A percentile compares a stretch with the other conserved stretches of the same genome.
These are phyloP conservation scores for Hordeum marinum DNA, from an alignment of 176 grass and related monocot genomes.

Conservation along the genomic window DNA sequence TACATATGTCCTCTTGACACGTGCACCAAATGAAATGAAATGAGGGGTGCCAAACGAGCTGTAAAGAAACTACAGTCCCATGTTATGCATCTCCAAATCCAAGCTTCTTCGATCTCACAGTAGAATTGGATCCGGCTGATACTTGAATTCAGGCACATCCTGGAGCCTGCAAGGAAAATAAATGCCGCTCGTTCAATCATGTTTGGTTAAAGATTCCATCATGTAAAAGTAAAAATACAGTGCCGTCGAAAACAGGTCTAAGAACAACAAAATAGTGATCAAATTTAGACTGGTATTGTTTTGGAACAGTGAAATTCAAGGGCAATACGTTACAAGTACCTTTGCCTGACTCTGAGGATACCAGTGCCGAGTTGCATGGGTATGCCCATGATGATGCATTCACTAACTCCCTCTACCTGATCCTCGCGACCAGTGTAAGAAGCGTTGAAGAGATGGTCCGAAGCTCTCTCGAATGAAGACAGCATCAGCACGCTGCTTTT, in stretches of 20 bases:
- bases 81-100: not conserved
- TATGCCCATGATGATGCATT: constrained; percentile 92
- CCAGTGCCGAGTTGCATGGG: constrained; percentile 91
- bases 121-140: constrained; percentile 67
- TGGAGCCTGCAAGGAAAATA: constrained; percentile 57
- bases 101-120: constrained; percentile 26
- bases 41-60: too few relatives aligned
- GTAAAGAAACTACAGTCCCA: not conserved
- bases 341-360: constrained; percentile 96
- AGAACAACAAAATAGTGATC: too few relatives aligned
- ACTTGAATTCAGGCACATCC: constrained; percentile 77
- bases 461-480: constrained; percentile 89
- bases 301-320: too few relatives aligned
- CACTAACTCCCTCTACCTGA: constrained; percentile 82
- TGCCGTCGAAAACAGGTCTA: too few relatives aligned
- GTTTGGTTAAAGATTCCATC: too few relatives aligned
- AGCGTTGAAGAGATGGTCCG: constrained; percentile 90
- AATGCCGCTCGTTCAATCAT: not conserved
- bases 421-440: constrained; percentile 71
- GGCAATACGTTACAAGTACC: constrained; percentile 28
- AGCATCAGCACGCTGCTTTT: constrained; percentile 87
- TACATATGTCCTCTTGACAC: too few relatives aligned
- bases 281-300: too few relatives aligned
- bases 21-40: too few relatives aligned
- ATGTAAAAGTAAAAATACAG: too few relatives aligned